These are phyloP conservation scores for Blepharisma undulans DNA, from an alignment of 169 alveolate genomes.

Conservation along the genomic window DNA sequence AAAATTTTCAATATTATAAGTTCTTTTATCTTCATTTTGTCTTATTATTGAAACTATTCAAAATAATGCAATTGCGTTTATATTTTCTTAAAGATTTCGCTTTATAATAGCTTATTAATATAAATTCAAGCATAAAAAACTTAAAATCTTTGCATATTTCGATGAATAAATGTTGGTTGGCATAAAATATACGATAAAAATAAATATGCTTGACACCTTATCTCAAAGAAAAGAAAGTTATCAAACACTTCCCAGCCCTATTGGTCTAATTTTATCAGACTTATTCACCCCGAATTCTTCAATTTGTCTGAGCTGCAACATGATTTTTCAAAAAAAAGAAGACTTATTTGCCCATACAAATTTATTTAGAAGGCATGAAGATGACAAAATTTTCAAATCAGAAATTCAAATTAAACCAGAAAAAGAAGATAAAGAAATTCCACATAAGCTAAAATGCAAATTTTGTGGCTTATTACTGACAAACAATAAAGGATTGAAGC, in stretches of 20 bases:
- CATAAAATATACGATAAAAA: neutral
- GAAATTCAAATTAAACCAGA: neutral
- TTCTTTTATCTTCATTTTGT: neutral
- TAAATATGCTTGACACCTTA: neutral
- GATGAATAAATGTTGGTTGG: neutral
- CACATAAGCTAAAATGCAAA: neutral
- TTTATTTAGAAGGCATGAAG: neutral
- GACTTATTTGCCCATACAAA: neutral
- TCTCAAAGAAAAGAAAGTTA: neutral
- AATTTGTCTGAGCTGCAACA: neutral
- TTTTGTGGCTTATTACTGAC: neutral
- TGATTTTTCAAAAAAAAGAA: neutral
- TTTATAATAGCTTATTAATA: neutral
- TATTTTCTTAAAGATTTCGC: neutral
- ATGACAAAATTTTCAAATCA: neutral
- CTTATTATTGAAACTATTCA: neutral
- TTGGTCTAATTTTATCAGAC: neutral
- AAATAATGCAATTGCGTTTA: too few species aligned
- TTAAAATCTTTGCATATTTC: neutral
- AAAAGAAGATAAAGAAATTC: neutral
- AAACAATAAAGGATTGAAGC: slow-evolving; percentile 12
- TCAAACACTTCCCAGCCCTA: neutral
- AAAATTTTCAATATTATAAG: too few species aligned
- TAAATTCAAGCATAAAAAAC: neutral
- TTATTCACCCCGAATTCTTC: neutral